Base-by-base conservation (phyloP, 1,284 basidiomycete genomes). In the Malassezia brasiliensis region DNA sequence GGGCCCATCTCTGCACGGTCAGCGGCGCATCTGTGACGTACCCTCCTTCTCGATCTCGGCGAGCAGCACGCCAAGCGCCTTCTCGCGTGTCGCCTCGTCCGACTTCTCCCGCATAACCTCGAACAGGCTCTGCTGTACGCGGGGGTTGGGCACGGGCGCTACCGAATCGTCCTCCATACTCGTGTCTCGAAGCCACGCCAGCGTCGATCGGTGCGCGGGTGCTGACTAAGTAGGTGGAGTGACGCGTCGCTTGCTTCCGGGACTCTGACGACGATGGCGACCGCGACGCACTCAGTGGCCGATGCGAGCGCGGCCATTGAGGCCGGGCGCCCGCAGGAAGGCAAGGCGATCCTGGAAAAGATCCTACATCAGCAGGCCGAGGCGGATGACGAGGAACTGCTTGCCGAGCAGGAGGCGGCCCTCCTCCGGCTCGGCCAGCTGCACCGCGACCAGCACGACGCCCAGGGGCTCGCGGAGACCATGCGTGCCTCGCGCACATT, bases 371-470 rank as follows among this genome's bases (percentile, higher is more conserved):
- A 59, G 15, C 44, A 59, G 32, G 52, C 62, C 5, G 40, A 50
- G 25, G 34, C 42, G 1, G 52, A 65, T n/a, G 77, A 81, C 62
- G 82, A 86, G 19, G 80, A 82, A 53, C 79, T 78, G 22, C 78
- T 90, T 8, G 78, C 85, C 47, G 83, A 90, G 68, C 90, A 96
- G 76, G 91, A 96, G 75, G 78, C 80, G 0, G 90, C 91, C 2
- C 79, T 96, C 45, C 78, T 90, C 22, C 86, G 86, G 66, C 84
- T 98, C 2, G 91, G 90, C 2, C 83, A 87, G 69, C 79, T 94
- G 11, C 90, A 94, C 75, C 81, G 88, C 37, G 88, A 93, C 76
- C 81, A 85, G 68, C 83, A 83, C 87, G 87, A 96, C 78, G 84
- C 88, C 5, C 77, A 85, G 59, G 87, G 86, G 22, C 80, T 98